Evolutionary conservation across 2,329 filamentous ascomycete species (phyloP), one percentile per base, ranked within the genome.

Genomic region (Chrysoporthe puriensis): DNA sequence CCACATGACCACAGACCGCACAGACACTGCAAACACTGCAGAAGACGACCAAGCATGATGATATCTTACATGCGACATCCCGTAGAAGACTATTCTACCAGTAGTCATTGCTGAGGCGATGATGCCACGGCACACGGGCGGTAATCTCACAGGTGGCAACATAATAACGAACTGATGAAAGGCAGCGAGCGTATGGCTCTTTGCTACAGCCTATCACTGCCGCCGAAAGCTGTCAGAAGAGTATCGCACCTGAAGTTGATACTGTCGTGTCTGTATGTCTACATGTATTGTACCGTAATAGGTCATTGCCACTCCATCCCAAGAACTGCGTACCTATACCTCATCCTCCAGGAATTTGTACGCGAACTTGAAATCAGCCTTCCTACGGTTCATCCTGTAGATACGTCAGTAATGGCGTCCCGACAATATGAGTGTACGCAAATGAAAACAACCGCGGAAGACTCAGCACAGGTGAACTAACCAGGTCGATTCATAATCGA

Each of bases 401-500:
- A 48, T 13, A 26, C 62, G 21, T 42, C 13, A 61, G 59, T 50
- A 44, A 52, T 13, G 26, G 8, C 46, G 32, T 48, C 61, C 65
- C 13, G 5, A 18, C 26, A 46, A 14, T 2, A 54, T 21, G 26
- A 36, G 21, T 16, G n/a, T 43, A 32, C 32, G 57, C 57, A 63
- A 56, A 54, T 43, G 26, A 48, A 62, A 64, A 40, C 40, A 48
- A 54, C 69, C 66, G 71, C 26, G 48, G 52, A 26, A 40, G 34
- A 61, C 6, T 84, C 26, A 58, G 11, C 6, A 26, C 32, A 32
- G 2, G 9, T 40, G 18, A 8, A 64, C 91, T 81, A 82, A 97
- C 96, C 96, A 99, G 76, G 96, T 99, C 80, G 93, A 97, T 82
- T 99, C 96, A 77, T 99, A 99, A 81, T 99, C 96, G 79, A 99